Percentiles rank a stretch among this genome's conserved stretches.
phyloP scores from a whole-genome alignment of 2,329 filamentous ascomycete species.

The Fusarium sp. region DNA sequence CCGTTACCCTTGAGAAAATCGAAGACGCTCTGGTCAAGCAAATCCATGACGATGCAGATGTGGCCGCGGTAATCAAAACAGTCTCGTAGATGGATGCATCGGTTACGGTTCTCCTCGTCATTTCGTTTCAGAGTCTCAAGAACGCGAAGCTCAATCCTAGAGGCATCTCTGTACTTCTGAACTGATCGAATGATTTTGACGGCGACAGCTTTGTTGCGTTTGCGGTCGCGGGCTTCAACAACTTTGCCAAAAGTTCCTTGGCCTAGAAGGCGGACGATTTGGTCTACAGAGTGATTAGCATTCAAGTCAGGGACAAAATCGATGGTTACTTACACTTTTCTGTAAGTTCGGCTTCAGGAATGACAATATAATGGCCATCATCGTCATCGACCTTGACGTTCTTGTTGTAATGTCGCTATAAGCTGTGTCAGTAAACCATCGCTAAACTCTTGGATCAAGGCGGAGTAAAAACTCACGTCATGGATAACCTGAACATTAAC shows the following conservation, averaged over 20 bases:
- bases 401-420: constrained; percentile 57
- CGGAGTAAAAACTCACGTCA: constrained; percentile 65
- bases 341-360: constrained; percentile 85
- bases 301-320: not conserved
- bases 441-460: not conserved
- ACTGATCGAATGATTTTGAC: constrained; percentile 99
- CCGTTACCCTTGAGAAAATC: constrained; percentile 96
- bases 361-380: constrained; percentile 96
- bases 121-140: constrained; percentile 92
- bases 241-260: constrained; percentile 99
- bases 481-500: constrained; percentile 72
- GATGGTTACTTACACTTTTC: constrained; percentile 80
- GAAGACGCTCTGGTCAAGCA: constrained; percentile 94
- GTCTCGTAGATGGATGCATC: constrained; percentile 95
- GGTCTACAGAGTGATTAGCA: constrained; percentile 66
- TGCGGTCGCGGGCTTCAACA: constrained; percentile 87
- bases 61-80: constrained; percentile 98
- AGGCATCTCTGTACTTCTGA: constrained; percentile 97
- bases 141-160: constrained; percentile 92
- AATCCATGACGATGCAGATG: constrained; percentile 85
- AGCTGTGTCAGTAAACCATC: constrained; percentile 31
- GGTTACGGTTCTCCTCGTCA: constrained; percentile 90
- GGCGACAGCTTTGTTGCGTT: constrained; percentile 81
- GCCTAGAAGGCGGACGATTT: constrained; percentile 88
- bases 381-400: constrained; percentile 90